Evolutionary conservation across 2,329 filamentous ascomycete genomes (phyloP).

Genomic region (Talaromyces rugulosus): DNA sequence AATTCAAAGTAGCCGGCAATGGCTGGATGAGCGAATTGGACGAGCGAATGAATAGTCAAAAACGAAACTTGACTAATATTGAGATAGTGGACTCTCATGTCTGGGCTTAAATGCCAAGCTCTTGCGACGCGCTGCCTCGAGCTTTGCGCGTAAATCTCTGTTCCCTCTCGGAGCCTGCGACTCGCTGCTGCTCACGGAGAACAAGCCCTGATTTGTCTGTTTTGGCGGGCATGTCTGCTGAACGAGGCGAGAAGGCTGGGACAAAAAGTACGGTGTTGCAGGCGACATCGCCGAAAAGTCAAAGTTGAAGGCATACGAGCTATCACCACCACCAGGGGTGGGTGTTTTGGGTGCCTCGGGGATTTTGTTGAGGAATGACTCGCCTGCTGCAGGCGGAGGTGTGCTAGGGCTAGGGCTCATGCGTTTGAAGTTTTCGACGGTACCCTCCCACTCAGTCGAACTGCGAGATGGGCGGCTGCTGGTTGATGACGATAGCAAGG

Average conservation of each 20-base stretch:
- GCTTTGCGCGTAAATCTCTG: constrained; percentile 51
- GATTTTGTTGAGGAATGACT: constrained; percentile 2
- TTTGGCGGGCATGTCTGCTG: constrained; percentile 55
- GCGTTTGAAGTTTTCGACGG: constrained; percentile 26
- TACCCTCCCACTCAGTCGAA: constrained; percentile 19
- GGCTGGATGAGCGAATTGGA: background rate
- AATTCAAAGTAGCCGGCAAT: background rate
- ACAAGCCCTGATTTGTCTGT: constrained; percentile 41
- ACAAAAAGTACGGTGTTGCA: constrained; percentile 44
- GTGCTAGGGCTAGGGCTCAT: constrained; percentile 31
- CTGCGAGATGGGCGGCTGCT: constrained; percentile 25
- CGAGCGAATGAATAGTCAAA: background rate
- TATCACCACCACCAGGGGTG: constrained; percentile 2
- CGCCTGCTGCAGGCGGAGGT: constrained; percentile 17
- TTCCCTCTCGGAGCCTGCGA: constrained; percentile 24
- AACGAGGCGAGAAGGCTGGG: constrained; percentile 39
- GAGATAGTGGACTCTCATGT: constrained; percentile 63
- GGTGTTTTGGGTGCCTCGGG: constrained; percentile 28
- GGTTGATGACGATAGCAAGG: constrained; percentile 36
- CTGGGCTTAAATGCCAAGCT: constrained; percentile 74
- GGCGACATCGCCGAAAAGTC: constrained; percentile 40
- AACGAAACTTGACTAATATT: background rate
- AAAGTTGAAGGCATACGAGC: constrained; percentile 24
- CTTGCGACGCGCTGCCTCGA: constrained; percentile 71
- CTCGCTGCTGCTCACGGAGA: constrained; percentile 20